Evolutionary conservation across 331 rosid species (phyloP), one percentile per base, ranked within the genome.

Genomic region (Quercus tomentella): DNA sequence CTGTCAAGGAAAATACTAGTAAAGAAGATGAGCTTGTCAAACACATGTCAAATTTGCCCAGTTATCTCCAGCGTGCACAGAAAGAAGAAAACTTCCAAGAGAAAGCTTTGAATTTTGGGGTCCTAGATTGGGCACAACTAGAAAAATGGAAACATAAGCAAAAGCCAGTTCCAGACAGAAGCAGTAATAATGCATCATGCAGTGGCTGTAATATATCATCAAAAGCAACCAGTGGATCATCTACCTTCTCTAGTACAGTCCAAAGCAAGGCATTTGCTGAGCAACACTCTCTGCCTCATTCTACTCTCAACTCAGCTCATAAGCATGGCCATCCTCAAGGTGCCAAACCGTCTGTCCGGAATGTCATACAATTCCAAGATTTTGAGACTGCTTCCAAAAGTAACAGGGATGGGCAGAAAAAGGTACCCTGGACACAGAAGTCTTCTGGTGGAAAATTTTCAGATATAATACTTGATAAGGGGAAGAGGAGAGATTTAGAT

Each of bases 31-130:
- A 95, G 89, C 94, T 95, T 85, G 90, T 95, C 82, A 93, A 83
- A 86, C 84, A 95, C 88, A 95, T 95, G 99, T 85, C 97, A 5
- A 89, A 87, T 86, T 83, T 95, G 88, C 99, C 99, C 9, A 83
- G 77, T 35, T 95, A 85, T 87, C 97, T 95, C 74, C 91, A 81
- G 80, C 86, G 82, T 75, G 49, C 90, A 33, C 93, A 86, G 77
- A 82, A 78, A 80, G 86, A 83, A 70, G 88, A 84, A 79, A 88
- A 76, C 58, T 68, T 82, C 37, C 91, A 85, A 81, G 96, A 82
- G 37, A 90, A 93, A 84, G 91, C 88, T 80, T 91, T 95, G 73
- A 95, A 89, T 90, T 80, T 95, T 57, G 99, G 99, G 65, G 99
- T 95, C 82, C 91, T 95, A 54, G 97, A 95, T 84, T 95, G 99